phyloP scores from a whole-genome alignment of 306 rosid species.

The Neltuma alba region DNA sequence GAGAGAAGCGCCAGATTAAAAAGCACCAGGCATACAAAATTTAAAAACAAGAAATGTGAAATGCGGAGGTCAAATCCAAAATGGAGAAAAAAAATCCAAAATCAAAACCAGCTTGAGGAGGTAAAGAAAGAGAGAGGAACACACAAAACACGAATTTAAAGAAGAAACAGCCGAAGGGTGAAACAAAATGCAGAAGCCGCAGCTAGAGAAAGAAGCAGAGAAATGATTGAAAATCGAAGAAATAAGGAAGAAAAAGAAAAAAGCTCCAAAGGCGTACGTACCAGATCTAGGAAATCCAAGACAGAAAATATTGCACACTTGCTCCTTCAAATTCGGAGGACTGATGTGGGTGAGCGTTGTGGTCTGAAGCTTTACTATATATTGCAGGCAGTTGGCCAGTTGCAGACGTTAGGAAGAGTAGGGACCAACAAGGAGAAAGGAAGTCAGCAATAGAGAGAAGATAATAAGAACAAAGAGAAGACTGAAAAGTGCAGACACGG shows the following conservation, averaged over 20 bases:
- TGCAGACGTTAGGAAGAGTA: neutral
- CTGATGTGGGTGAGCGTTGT: conserved; percentile 1
- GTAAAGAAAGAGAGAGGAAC: neutral
- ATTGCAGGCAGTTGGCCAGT: neutral
- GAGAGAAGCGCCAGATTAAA: conserved; percentile 19
- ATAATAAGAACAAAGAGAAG: neutral
- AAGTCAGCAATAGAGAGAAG: neutral
- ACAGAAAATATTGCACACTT: conserved; percentile 16
- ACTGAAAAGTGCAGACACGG: neutral
- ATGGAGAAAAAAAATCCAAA: neutral
- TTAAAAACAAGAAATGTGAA: neutral
- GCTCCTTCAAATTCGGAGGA: conserved; percentile 50
- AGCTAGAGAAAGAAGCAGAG: conserved; percentile 22
- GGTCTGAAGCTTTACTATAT: neutral
- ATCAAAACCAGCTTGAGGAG: neutral
- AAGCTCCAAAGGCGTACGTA: conserved; percentile 20
- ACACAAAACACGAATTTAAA: conserved; percentile 18
- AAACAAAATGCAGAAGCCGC: conserved; percentile 18
- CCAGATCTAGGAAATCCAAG: conserved; percentile 51
- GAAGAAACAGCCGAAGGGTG: conserved; percentile 28
- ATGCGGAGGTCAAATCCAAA: conserved; percentile 14
- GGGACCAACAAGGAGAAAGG: neutral
- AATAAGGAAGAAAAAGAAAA: neutral
- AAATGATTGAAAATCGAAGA: conserved; percentile 4
- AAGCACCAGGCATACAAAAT: conserved; percentile 29